Percentiles rank a stretch among this genome's conserved stretches.
Conservation (phyloP, 1,139 yeast genomes). For the Sugiyamaella castrensis region DNA sequence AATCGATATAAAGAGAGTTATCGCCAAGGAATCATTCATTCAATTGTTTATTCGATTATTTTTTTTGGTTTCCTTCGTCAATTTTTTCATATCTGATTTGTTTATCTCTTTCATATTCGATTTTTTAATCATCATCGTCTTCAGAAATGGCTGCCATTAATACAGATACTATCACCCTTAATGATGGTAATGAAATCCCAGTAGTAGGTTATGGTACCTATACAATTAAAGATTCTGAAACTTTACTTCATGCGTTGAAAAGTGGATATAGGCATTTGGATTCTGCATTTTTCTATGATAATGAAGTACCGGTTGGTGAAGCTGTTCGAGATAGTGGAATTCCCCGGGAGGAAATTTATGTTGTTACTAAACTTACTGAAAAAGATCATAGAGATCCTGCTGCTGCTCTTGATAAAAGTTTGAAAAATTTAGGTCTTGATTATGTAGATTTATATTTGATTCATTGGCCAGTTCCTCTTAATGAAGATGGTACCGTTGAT, state of each 20-base stretch:
- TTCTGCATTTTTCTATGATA: conserved; percentile 55
- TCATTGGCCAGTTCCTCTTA: conserved; percentile 59
- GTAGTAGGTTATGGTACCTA: conserved; percentile 5
- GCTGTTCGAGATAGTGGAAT: conserved; percentile 35
- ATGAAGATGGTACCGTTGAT: neutral
- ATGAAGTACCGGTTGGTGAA: conserved; percentile 53
- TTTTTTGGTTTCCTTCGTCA: too few relatives aligned
- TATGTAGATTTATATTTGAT: conserved; percentile 68
- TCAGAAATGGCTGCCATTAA: conserved; percentile 8
- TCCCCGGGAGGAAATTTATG: conserved; percentile 61
- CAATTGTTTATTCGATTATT: too few relatives aligned
- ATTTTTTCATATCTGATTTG: too few relatives aligned
- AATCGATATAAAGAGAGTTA: too few relatives aligned
- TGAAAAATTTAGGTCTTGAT: conserved; percentile 59
- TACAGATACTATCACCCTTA: neutral
- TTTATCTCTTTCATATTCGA: too few relatives aligned
- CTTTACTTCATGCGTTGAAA: conserved; percentile 35
- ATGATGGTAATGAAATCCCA: conserved; percentile 3
- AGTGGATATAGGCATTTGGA: conserved; percentile 62
- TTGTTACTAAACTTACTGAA: conserved; percentile 68
- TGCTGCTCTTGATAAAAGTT: conserved; percentile 54
- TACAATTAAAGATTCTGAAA: neutral
- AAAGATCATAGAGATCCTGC: conserved; percentile 56
- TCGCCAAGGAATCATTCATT: too few relatives aligned
- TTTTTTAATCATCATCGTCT: too few relatives aligned